Evolutionary conservation across 371 early-diverging fungal species (phyloP).

Genomic region (Mortierella sp.): DNA sequence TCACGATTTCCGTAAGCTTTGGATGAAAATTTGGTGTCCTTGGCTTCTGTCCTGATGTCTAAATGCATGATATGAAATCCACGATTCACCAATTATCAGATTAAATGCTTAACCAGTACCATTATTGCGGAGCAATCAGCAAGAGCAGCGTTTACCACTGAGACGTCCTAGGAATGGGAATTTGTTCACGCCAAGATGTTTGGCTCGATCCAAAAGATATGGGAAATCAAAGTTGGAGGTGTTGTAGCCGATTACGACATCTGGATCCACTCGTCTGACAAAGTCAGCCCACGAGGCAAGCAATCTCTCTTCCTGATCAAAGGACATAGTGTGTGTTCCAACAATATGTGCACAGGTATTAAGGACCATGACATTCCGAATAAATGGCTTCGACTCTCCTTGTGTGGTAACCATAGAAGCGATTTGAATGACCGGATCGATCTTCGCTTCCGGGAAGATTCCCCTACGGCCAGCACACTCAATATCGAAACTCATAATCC

Average conservation of each 20-base stretch:
- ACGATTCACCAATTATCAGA: background rate
- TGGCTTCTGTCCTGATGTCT: constrained; percentile 77
- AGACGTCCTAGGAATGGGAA: constrained; percentile 95
- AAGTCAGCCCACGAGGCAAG: constrained; percentile 93
- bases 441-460: constrained; percentile 95
- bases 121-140: background rate
- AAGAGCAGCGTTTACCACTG: constrained; percentile 53
- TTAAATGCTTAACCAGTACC: background rate
- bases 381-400: constrained; percentile 89
- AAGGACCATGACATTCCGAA: constrained; percentile 95
- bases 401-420: constrained; percentile 96
- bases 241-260: constrained; percentile 99
- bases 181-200: constrained; percentile 75
- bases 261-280: constrained; percentile 92
- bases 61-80: background rate
- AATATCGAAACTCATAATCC: constrained; percentile 99
- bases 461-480: constrained; percentile 98
- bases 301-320: constrained; percentile 89
- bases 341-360: constrained; percentile 94
- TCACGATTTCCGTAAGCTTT: constrained; percentile 96
- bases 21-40: constrained; percentile 89
- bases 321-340: constrained; percentile 91
- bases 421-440: constrained; percentile 99
- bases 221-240: constrained; percentile 99
- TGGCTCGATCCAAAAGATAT: constrained; percentile 96